Evolutionary conservation across 257 asterid genomes (phyloP).

Genomic region (Schizonepeta tenuifolia): DNA sequence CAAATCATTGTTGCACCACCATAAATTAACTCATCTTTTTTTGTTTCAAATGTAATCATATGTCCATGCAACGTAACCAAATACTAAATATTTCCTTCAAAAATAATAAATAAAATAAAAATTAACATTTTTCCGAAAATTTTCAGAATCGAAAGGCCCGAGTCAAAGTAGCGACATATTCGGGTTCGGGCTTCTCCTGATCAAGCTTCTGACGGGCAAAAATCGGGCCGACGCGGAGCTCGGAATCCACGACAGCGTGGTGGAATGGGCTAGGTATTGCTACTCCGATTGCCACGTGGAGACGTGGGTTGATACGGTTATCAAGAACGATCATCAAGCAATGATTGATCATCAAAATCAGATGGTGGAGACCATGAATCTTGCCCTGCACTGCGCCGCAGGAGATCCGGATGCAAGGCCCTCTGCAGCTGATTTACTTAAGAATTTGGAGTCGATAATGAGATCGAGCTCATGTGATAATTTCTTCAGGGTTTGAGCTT

Average conservation of each 20-base stretch:
- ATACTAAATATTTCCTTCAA: background rate
- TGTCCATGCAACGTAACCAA: constrained; percentile 37
- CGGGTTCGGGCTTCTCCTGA: constrained; percentile 67
- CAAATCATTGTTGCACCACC: constrained; percentile 21
- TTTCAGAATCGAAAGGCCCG: constrained; percentile 51
- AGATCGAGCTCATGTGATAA: constrained; percentile 50
- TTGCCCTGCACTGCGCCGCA: constrained; percentile 84
- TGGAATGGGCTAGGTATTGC: constrained; percentile 87
- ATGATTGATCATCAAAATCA: constrained; percentile 44
- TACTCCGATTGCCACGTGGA: constrained; percentile 83
- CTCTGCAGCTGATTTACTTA: constrained; percentile 45
- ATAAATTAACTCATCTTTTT: background rate
- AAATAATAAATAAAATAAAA: too few relatives aligned
- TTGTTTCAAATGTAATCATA: constrained; percentile 31
- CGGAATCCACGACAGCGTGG: constrained; percentile 52
- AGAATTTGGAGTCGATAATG: constrained; percentile 51
- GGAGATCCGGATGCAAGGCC: constrained; percentile 71
- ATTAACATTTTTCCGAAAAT: background rate
- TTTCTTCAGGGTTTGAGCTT: constrained; percentile 47
- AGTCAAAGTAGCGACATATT: constrained; percentile 57
- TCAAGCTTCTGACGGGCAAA: constrained; percentile 78
- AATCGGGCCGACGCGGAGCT: constrained; percentile 54
- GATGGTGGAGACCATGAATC: constrained; percentile 74
- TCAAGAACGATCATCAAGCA: constrained; percentile 42
- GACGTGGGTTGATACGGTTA: constrained; percentile 63